Conservation (phyloP, 306 rosid genomes). For the Sicyos baderoa region DNA sequence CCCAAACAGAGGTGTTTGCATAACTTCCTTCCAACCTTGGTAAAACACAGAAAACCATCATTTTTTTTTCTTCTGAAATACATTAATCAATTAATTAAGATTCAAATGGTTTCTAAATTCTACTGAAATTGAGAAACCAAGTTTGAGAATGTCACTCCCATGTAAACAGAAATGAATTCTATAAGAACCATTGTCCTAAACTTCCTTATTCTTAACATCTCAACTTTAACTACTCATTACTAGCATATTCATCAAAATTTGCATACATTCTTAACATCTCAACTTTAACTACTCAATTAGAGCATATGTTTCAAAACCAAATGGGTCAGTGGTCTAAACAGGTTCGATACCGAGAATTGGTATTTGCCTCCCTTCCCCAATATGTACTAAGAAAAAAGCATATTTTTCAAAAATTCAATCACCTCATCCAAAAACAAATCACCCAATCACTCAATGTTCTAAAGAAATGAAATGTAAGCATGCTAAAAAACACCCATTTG, state of each 20-base stretch:
- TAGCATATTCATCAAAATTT: too few species aligned
- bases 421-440: not conserved
- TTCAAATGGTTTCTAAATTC: not conserved
- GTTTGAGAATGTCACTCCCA: not conserved
- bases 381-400: too few species aligned
- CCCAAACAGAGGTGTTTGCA: not conserved
- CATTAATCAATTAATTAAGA: not conserved
- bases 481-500: not conserved
- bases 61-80: not conserved
- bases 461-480: not conserved
- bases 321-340: too few species aligned
- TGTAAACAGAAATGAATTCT: not conserved
- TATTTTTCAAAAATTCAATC: not conserved
- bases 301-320: not conserved
- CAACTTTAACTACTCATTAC: not conserved
- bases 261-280: slow-evolving; percentile 10
- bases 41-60: not conserved
- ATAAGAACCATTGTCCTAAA: not conserved
- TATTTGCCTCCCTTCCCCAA: too few species aligned
- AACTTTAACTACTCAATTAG: not conserved
- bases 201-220: slow-evolving; percentile 10
- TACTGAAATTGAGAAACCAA: not conserved
- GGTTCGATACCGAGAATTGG: too few species aligned
- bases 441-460: not conserved
- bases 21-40: not conserved